Base-by-base conservation (phyloP, 2,329 filamentous ascomycete species). In the Elsinoe ampelina region DNA sequence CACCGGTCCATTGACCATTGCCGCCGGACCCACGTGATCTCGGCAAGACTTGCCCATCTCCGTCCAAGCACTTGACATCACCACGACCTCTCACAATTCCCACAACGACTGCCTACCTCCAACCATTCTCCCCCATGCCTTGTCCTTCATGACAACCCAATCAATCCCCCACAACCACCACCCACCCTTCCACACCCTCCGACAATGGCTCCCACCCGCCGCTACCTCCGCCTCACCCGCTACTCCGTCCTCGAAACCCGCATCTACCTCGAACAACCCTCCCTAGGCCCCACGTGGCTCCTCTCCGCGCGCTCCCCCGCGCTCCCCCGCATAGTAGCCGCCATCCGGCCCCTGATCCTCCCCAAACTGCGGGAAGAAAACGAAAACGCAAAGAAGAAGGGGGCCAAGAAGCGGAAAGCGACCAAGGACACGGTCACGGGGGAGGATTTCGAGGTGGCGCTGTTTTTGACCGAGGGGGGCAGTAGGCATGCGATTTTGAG, bases 391-490 rank as follows among this genome's bases (percentile, higher is more conserved):
- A 72, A 73, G 63, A 68, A 77, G 59, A 89, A 86, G 68, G 79
- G 79, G 5, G 78, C 80, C 5, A 80, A 78, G 63, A 84, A 81
- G 64, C 85, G 85, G 62, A 87, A 86, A 63, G 79, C 79, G 0
- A 87, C 95, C 63, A 95, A 95, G 71, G 93, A 97, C 77, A 50
- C 42, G 32, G 55, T 39, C 19, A 22, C 41, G 15, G 59, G 64
- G 93, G 92, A 96, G 71, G 92, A 95, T 63, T 98, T 96, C 67
- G 90, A 97, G 68, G 89, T 96, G 12, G 88, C 90, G 36, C 87
- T 98, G 62, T 97, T 96, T 72, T 77, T 98, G 62, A 95, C 88
- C 45, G 89, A 95, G 70, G 87, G 86, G 6, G 84, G 82, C 54
- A 91, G 86, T 2, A 83, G 90, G 12, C 93, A 97, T 74, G 87